Conservation (phyloP, 139 green algal genomes). For the Tetradesmus obliquus region DNA sequence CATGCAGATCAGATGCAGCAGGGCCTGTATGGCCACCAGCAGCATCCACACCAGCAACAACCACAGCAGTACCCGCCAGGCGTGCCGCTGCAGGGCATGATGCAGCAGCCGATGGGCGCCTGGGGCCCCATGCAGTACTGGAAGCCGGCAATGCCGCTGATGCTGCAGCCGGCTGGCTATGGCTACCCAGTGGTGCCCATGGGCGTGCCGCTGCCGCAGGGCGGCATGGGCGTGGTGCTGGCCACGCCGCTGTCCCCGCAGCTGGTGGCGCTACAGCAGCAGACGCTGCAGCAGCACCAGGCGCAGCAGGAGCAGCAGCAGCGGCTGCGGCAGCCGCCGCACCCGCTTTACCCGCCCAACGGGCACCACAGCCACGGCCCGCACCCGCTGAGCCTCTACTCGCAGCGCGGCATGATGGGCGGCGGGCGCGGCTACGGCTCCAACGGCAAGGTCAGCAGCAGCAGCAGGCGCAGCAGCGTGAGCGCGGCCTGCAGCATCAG, state of each 20-base stretch:
- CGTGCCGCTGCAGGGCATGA: background rate
- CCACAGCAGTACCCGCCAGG: background rate
- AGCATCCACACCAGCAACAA: conserved; percentile 6
- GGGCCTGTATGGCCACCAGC: background rate
- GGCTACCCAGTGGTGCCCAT: conserved; percentile 31
- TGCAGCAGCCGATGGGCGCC: conserved; percentile 17
- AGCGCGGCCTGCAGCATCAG: conserved; percentile 23
- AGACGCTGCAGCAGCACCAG: conserved; percentile 19
- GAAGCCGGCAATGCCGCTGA: conserved; percentile 1
- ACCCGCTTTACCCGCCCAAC: background rate
- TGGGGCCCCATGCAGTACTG: conserved; percentile 36
- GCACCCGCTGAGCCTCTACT: background rate
- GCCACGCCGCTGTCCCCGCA: conserved; percentile 12
- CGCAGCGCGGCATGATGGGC: background rate
- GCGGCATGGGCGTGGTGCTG: conserved; percentile 2
- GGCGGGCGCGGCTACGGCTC: background rate
- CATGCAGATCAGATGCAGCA: background rate
- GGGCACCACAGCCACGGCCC: background rate
- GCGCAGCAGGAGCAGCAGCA: background rate
- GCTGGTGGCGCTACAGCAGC: conserved; percentile 18
- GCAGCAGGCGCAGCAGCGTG: conserved; percentile 37
- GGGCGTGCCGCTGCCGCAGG: conserved; percentile 13
- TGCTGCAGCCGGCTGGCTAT: conserved; percentile 21
- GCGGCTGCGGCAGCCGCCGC: conserved; percentile 18
- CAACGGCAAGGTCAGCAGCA: conserved; percentile 37